Evolutionary conservation across 352 stramenopile species (phyloP).

Genomic region (Globisporangium uncinulatum): DNA sequence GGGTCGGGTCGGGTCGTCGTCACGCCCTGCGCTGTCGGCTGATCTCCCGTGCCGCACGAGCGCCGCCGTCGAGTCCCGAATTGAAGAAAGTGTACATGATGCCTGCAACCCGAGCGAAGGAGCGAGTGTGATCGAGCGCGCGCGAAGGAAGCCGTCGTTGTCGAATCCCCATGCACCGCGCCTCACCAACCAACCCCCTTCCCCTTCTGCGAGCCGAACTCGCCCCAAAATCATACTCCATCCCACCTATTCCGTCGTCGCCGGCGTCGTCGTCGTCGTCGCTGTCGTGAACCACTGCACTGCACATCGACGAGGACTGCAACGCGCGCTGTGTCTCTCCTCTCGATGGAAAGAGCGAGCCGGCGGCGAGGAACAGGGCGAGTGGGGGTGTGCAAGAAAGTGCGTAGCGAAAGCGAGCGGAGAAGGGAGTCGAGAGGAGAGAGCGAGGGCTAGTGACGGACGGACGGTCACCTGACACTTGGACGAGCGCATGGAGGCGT

Average conservation of each 20-base stretch:
- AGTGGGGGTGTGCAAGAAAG: background rate
- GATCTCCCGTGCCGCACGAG: background rate
- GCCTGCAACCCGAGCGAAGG: background rate
- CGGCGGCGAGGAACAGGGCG: slow-evolving; percentile 1
- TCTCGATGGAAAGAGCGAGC: slow-evolving; percentile 20
- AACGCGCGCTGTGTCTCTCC: slow-evolving; percentile 10
- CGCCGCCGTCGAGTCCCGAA: background rate
- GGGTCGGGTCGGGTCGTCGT: slow-evolving; percentile 10
- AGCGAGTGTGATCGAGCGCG: slow-evolving; percentile 5
- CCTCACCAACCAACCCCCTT: background rate
- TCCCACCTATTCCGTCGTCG: background rate
- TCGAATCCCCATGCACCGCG: background rate
- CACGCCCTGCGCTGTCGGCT: background rate
- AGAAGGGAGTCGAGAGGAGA: background rate
- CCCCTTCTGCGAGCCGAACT: background rate
- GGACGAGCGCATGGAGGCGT: background rate
- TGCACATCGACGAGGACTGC: slow-evolving; percentile 1
- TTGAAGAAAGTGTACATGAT: slow-evolving; percentile 8
- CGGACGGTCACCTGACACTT: background rate
- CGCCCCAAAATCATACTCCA: slow-evolving; percentile 4
- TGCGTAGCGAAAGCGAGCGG: background rate
- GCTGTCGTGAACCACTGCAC: slow-evolving; percentile 4
- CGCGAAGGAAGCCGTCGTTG: slow-evolving; percentile 9
- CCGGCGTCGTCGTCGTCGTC: slow-evolving; percentile 1
- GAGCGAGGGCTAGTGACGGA: background rate